Percentiles rank a stretch among this genome's conserved stretches.
phyloP scores from a whole-genome alignment of 257 asterid species.

The Penstemon newberryi region DNA sequence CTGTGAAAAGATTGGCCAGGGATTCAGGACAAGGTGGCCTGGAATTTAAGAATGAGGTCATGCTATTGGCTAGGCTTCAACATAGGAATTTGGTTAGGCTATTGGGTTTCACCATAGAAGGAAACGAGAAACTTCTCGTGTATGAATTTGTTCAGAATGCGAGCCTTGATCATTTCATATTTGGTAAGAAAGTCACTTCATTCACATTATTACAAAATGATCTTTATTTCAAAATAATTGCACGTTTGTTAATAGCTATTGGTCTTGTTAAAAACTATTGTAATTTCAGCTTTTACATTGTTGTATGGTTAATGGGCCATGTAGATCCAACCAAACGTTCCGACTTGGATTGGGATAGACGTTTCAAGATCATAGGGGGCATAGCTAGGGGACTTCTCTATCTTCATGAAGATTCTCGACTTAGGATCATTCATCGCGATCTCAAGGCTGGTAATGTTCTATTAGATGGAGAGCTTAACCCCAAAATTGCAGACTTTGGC shows the following conservation, averaged over 20 bases:
- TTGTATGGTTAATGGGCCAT: no score
- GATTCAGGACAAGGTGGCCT: slow-evolving; percentile 11
- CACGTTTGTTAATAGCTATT: no score
- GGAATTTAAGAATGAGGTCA: slow-evolving; percentile 17
- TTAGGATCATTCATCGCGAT: slow-evolving; percentile 12
- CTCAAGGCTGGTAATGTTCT: slow-evolving; percentile 9
- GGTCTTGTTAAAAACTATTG: not conserved
- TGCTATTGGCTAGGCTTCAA: slow-evolving; percentile 9
- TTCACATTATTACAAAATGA: no score
- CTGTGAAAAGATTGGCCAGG: slow-evolving; percentile 1
- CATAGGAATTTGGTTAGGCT: slow-evolving; percentile 19
- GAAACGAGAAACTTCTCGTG: slow-evolving; percentile 17
- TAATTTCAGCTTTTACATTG: not conserved
- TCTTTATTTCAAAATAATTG: not conserved
- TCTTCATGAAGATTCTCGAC: slow-evolving; percentile 11
- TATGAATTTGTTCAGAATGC: slow-evolving; percentile 14
- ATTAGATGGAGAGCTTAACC: slow-evolving; percentile 12
- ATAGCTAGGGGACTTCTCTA: slow-evolving; percentile 14
- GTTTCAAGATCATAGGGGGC: slow-evolving; percentile 8
- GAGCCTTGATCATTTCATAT: slow-evolving; percentile 10
- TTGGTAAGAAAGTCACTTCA: not conserved
- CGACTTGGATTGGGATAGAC: slow-evolving; percentile 1
- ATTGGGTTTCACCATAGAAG: slow-evolving; percentile 12
- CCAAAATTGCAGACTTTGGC: slow-evolving; percentile 22
- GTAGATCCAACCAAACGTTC: slow-evolving; percentile 4